phyloP scores from a whole-genome alignment of 441 rosid species.

The Aleurites moluccanus region DNA sequence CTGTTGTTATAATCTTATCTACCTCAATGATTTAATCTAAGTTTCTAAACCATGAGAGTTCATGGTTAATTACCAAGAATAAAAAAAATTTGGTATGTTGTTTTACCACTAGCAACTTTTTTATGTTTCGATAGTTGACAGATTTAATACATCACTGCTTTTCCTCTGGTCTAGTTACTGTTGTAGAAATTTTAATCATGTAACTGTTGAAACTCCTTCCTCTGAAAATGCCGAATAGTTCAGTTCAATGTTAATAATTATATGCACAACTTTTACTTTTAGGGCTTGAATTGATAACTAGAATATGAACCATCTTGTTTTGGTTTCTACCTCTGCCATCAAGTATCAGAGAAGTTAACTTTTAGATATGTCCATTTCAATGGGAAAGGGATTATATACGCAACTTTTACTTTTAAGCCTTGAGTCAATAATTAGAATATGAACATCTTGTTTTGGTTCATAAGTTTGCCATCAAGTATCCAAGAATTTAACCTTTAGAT shows the following conservation, averaged over 20 bases:
- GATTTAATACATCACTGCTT: not conserved
- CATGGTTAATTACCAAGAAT: constrained; percentile 2
- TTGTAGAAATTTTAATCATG: not conserved
- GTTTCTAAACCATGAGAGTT: constrained; percentile 4
- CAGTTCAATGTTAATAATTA: not conserved
- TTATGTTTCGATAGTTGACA: too few species aligned
- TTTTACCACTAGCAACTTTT: too few species aligned
- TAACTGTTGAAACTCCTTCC: not conserved
- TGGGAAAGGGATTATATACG: not conserved
- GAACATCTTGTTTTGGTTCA: not conserved
- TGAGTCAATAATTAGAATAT: not conserved
- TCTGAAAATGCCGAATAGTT: not conserved
- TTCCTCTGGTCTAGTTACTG: not conserved
- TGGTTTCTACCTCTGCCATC: not conserved
- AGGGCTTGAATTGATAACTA: not conserved
- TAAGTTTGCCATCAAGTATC: not conserved
- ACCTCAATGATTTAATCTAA: not conserved
- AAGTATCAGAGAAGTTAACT: not conserved
- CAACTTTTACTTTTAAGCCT: not conserved
- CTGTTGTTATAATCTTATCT: not conserved
- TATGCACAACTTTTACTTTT: not conserved
- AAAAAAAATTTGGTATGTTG: not conserved
- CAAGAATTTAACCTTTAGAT: not conserved
- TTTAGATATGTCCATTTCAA: not conserved
- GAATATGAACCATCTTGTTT: not conserved